Evolutionary conservation across 2,329 filamentous ascomycete species (phyloP).

Genomic region (Aureobasidium sp.): DNA sequence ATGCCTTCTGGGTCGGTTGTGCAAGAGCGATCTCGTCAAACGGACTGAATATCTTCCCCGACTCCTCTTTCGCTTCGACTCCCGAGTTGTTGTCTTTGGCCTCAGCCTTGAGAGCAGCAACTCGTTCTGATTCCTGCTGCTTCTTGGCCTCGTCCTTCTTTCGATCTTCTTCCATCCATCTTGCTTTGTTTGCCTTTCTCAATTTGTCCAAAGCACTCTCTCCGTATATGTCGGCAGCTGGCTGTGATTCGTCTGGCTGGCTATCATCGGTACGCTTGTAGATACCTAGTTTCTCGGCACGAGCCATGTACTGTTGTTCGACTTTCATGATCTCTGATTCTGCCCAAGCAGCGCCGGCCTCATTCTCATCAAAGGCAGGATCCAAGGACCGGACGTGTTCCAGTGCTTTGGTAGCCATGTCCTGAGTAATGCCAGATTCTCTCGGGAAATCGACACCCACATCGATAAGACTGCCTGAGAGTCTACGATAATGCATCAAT

Average conservation of each 20-base stretch:
- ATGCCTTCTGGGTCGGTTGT: slow-evolving; percentile 16
- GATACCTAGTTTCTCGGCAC: slow-evolving; percentile 26
- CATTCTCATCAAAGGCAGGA: slow-evolving; percentile 27
- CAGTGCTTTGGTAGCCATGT: slow-evolving; percentile 23
- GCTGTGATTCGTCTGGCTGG: slow-evolving; percentile 18
- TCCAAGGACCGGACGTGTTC: slow-evolving; percentile 24
- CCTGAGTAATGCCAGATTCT: slow-evolving; percentile 18
- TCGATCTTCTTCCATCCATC: slow-evolving; percentile 15
- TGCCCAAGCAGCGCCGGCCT: slow-evolving; percentile 24
- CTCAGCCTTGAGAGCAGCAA: background rate
- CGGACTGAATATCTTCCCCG: slow-evolving; percentile 2
- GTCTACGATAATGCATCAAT: slow-evolving; percentile 28
- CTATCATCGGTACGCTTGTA: slow-evolving; percentile 21
- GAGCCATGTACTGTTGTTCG: slow-evolving; percentile 21
- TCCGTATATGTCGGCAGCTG: slow-evolving; percentile 19
- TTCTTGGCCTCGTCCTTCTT: slow-evolving; percentile 20
- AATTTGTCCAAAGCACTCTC: slow-evolving; percentile 21
- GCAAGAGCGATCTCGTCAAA: slow-evolving; percentile 9
- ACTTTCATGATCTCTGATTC: slow-evolving; percentile 25
- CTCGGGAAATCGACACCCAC: slow-evolving; percentile 24
- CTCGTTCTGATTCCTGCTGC: slow-evolving; percentile 14
- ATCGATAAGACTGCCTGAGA: slow-evolving; percentile 30
- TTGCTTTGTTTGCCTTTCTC: slow-evolving; percentile 22
- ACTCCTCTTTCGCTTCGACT: background rate
- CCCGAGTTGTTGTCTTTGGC: background rate